These are phyloP conservation scores for Ceratocystis albifundus DNA, from an alignment of 2,329 filamentous ascomycete species.

Conservation along the genomic window DNA sequence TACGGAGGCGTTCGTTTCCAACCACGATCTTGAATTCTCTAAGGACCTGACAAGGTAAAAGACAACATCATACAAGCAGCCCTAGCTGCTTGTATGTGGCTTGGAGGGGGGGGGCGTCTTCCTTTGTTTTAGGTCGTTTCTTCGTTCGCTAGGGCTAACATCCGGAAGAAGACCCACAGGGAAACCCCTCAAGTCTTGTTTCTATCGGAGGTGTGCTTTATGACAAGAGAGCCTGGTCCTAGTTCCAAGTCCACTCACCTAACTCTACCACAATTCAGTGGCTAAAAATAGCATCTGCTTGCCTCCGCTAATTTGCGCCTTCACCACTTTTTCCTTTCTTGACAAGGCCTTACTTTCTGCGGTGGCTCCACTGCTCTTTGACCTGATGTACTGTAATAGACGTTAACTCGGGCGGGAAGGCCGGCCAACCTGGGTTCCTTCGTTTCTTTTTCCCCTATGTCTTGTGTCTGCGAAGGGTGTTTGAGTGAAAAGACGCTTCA, in stretches of 20 bases:
- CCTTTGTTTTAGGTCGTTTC: not conserved
- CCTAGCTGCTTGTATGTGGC: not conserved
- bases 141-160: not conserved
- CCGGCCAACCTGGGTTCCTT: not conserved
- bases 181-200: not conserved
- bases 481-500: too few relatives aligned
- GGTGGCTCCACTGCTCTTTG: conserved; percentile 8
- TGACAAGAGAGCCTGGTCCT: not conserved
- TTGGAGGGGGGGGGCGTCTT: not conserved
- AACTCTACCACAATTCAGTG: not conserved
- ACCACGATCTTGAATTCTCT: not conserved
- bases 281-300: not conserved
- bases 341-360: not conserved
- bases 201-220: not conserved
- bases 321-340: not conserved
- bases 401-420: not conserved
- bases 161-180: not conserved
- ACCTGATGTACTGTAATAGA: not conserved
- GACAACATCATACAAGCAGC: not conserved
- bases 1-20: too few relatives aligned
- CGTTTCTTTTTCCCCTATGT: too few relatives aligned
- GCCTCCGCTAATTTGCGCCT: conserved; percentile 7
- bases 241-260: not conserved
- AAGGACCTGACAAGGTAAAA: not conserved
- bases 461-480: too few relatives aligned